Evolutionary conservation across 768 basidiomycete genomes (phyloP).

Genomic region (Boletellus ananas): DNA sequence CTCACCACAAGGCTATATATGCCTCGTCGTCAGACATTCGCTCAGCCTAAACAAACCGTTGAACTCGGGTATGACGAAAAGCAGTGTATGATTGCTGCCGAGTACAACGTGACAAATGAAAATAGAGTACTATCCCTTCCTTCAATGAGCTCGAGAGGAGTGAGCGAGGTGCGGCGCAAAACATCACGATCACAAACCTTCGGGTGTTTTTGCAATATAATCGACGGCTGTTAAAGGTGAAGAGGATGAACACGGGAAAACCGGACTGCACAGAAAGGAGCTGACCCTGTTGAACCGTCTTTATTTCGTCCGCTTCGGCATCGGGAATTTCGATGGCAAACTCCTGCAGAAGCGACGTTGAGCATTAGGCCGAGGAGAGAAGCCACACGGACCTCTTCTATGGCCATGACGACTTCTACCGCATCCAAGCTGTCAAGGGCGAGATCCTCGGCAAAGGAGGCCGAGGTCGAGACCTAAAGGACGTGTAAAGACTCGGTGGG

Average conservation of each 20-base stretch:
- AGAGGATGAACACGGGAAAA: slow-evolving; percentile 3
- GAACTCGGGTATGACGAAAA: background rate
- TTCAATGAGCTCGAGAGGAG: slow-evolving; percentile 44
- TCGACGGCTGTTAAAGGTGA: slow-evolving; percentile 66
- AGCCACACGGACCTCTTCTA: slow-evolving; percentile 70
- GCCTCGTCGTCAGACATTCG: too few species aligned
- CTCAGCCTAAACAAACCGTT: slow-evolving; percentile 10
- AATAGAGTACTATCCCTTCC: slow-evolving; percentile 6
- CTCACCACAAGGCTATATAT: too few species aligned
- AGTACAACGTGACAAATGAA: slow-evolving; percentile 16
- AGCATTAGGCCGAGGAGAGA: slow-evolving; percentile 1
- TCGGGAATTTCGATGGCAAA: slow-evolving; percentile 98
- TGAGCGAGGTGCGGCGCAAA: slow-evolving; percentile 8
- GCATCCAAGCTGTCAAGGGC: slow-evolving; percentile 88
- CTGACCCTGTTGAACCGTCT: slow-evolving; percentile 86
- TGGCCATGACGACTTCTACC: slow-evolving; percentile 98
- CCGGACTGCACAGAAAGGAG: slow-evolving; percentile 1
- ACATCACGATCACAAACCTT: slow-evolving; percentile 49
- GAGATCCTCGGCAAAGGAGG: slow-evolving; percentile 52
- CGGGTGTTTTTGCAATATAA: slow-evolving; percentile 90
- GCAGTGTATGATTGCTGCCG: slow-evolving; percentile 15
- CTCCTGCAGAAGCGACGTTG: slow-evolving; percentile 51
- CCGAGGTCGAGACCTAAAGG: slow-evolving; percentile 57
- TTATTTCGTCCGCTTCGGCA: slow-evolving; percentile 91
- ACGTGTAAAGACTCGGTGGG: slow-evolving; percentile 22